Percentiles rank a stretch among this genome's conserved stretches.
phyloP scores from a whole-genome alignment of 495 filamentous ascomycete genomes.

The Xylaria cubensis region DNA sequence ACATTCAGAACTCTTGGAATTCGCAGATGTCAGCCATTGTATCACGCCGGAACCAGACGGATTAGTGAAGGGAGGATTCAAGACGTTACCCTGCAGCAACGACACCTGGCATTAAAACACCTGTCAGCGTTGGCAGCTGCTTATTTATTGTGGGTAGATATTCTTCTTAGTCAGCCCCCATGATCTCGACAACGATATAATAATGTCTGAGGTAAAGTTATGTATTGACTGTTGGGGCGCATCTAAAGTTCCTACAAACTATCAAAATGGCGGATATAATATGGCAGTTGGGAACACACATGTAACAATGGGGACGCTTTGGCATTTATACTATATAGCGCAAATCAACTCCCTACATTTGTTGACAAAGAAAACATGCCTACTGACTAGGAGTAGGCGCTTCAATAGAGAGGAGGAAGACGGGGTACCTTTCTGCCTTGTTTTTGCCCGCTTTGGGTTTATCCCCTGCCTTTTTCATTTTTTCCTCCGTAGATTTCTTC shows the following conservation, averaged over 20 bases:
- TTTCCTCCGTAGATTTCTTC: slow-evolving; percentile 14
- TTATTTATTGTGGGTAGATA: not conserved
- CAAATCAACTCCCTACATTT: not conserved
- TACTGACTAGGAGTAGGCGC: slow-evolving; percentile 29
- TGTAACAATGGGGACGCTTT: not conserved
- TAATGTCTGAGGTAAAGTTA: not conserved
- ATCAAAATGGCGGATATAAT: not conserved
- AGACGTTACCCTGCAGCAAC: slow-evolving; percentile 1
- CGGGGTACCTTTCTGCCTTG: slow-evolving; percentile 24
- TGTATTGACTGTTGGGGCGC: not conserved
- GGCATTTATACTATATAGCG: not conserved
- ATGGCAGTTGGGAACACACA: not conserved
- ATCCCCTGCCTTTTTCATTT: not conserved
- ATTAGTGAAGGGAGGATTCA: not conserved
- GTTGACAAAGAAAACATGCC: not conserved
- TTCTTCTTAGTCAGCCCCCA: not conserved
- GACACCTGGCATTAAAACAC: slow-evolving; percentile 17
- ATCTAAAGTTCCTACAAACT: not conserved
- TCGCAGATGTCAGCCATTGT: slow-evolving; percentile 18
- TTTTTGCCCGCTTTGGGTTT: not conserved
- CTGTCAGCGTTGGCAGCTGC: slow-evolving; percentile 25
- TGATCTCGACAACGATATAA: not conserved
- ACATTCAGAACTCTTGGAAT: not conserved
- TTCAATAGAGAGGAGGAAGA: slow-evolving; percentile 41
- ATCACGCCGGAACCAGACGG: not conserved